phyloP scores from a whole-genome alignment of 257 asterid genomes.

The Nicotiana noctiflora region DNA sequence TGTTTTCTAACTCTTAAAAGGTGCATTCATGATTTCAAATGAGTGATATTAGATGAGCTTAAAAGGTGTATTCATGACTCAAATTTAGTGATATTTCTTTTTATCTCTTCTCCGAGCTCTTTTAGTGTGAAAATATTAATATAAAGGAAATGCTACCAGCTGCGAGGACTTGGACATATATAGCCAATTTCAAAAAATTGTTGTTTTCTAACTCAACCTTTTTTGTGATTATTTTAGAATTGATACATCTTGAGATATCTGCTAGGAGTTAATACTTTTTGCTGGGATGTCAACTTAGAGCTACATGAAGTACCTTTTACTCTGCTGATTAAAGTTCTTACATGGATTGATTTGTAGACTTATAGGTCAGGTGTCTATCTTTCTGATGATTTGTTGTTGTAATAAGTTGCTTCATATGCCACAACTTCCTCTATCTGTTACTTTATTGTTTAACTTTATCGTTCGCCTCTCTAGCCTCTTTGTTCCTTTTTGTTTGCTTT shows the following conservation, averaged over 20 bases:
- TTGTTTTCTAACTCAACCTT: not conserved
- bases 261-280: not conserved
- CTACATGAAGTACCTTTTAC: not conserved
- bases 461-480: not conserved
- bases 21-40: not conserved
- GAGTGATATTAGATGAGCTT: slow-evolving; percentile 5
- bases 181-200: not conserved
- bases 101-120: not conserved
- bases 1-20: not conserved
- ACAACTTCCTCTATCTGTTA: not conserved
- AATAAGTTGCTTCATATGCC: not conserved
- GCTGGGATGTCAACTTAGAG: not conserved
- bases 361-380: not conserved
- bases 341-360: not conserved
- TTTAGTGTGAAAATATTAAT: not conserved
- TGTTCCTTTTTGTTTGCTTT: not conserved
- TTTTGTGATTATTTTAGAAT: not conserved
- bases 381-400: not conserved
- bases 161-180: not conserved
- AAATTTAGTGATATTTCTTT: not conserved
- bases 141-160: not conserved
- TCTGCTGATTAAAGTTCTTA: not conserved
- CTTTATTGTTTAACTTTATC: not conserved
- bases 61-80: slow-evolving; percentile 8
- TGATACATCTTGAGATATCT: not conserved